Base-by-base conservation (phyloP, 1,139 yeast species). In the Hemisphaericaspora subhashii region DNA sequence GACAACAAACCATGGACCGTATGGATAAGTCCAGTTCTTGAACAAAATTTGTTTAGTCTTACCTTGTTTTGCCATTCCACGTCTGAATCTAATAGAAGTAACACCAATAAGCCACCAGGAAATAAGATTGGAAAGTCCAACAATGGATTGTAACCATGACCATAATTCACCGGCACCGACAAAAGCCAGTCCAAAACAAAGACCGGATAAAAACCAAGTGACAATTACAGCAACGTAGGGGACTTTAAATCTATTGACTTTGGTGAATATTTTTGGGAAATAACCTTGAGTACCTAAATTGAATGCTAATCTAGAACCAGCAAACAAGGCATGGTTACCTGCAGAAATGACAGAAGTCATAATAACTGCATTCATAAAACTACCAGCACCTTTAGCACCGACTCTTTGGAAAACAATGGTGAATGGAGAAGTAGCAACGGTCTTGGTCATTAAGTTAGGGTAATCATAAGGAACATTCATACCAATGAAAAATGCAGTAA, bases 371-470 rank as follows among this genome's bases (percentile, higher is more conserved):
- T 68, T 68, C 73, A 69, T 68, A 47, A 66, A 69, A 28, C 68
- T 59, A 18, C 72, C 74, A 20, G 62, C 72, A 23, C 64, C 72
- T 43, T 63, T 67, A n/a, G 73, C 69, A 24, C 74, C 74, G 14
- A 59, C 70, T 67, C 73, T 64, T 55, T 75, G 80, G 60, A 79
- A 79, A 5, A 77, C 83, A 46, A 81, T 67, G 4, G 86, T 80
- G 58, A 81, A 81, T 2, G 87, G 86, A 4, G 86, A 80, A 3
- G 85, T 77, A 36, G 74, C 58, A 35, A 73, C 66, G 4, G 68
- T 58, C 33, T 66, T 73, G 20, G 66, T 66, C 35, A 62, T 48
- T 44, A 69, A 62, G 42, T 60, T 54, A 7, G 73, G 74, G 45
- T 65, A 66, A 45, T 65, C 60, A 43, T 67, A 67, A 4, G 72